Evolutionary conservation across 2,329 filamentous ascomycete species (phyloP), one percentile per base, ranked within the genome.

Genomic region (Phoma sp.): DNA sequence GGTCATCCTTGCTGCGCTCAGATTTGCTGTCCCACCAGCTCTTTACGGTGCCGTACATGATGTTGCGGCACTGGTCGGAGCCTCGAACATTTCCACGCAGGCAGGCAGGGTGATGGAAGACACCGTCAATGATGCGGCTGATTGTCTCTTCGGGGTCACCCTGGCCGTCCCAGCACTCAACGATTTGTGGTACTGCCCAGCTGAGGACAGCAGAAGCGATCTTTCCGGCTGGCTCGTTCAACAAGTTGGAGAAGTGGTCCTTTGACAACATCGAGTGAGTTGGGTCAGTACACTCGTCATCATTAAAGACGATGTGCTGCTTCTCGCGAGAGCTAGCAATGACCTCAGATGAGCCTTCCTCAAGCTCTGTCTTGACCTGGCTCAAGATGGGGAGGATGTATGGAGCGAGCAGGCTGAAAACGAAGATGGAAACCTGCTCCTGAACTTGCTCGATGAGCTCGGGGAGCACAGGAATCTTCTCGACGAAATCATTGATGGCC

Each of bases 241-340:
- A 83, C 26, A 89, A 81, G 69, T 96, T 96, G 60, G 89, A 90
- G 75, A 97, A 97, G 76, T 97, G 93, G 68, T 97, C 93, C 79
- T 97, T 97, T 54, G 92, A 92, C 46, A 97, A 80, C 93, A 96
- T 96, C 17, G 91, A 96, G 78, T 97, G 93, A 1, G 93, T 97
- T 0, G 93, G 93, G 68, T 97, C 89, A 17, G 86, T 87, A 59
- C 80, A 89, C 45, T 83, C 59, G 68, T 96, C 88, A 61, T 97
- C 87, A 37, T 90, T 77, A 76, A 96, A 97, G 42, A 97, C 92
- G 62, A 96, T 84, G 67, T 90, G 86, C 77, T 96, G 92, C 79
- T 96, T 89, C 46, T 88, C 85, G 73, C 88, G 83, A 73, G 90
- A 93, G 78, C 88, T 92, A 66, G 91, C 82, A 60, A 97, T 96